Percentiles rank a stretch among this genome's conserved stretches.
These are phyloP conservation scores for Closterium sp. DNA, from an alignment of 139 green algal genomes.

Conservation along the genomic window DNA sequence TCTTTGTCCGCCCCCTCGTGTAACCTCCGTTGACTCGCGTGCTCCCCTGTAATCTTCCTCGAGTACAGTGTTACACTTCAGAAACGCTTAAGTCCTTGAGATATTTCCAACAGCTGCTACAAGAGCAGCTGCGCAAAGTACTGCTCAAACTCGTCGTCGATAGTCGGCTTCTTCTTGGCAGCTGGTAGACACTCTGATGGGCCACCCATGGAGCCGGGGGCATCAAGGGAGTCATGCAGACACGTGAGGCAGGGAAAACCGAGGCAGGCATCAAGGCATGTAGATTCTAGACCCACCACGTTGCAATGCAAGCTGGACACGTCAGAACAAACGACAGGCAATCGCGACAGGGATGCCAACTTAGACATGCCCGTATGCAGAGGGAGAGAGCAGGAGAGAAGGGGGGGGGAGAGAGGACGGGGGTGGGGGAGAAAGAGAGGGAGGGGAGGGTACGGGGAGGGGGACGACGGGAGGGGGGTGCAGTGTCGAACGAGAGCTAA, in stretches of 20 bases:
- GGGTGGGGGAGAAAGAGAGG: background rate
- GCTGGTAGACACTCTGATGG: background rate
- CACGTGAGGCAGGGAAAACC: background rate
- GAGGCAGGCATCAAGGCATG: background rate
- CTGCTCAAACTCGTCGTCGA: background rate
- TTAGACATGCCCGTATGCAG: too few species aligned
- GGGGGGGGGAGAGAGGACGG: background rate
- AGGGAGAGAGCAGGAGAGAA: background rate
- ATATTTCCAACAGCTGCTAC: too few species aligned
- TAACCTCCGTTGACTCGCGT: too few species aligned
- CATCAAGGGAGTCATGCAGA: too few species aligned
- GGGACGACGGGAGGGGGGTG: background rate
- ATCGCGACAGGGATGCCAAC: background rate
- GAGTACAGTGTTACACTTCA: too few species aligned
- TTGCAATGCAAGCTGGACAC: too few species aligned
- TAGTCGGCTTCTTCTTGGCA: background rate
- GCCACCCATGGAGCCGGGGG: too few species aligned
- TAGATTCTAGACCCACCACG: too few species aligned
- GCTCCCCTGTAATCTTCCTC: too few species aligned
- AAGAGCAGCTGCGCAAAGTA: background rate
- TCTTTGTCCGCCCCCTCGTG: too few species aligned
- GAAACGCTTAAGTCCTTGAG: too few species aligned
- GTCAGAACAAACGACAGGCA: background rate
- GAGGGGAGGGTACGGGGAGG: background rate
- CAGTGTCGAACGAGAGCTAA: background rate